phyloP scores from a whole-genome alignment of 78 protist genomes.

The Isochrysis galbana region DNA sequence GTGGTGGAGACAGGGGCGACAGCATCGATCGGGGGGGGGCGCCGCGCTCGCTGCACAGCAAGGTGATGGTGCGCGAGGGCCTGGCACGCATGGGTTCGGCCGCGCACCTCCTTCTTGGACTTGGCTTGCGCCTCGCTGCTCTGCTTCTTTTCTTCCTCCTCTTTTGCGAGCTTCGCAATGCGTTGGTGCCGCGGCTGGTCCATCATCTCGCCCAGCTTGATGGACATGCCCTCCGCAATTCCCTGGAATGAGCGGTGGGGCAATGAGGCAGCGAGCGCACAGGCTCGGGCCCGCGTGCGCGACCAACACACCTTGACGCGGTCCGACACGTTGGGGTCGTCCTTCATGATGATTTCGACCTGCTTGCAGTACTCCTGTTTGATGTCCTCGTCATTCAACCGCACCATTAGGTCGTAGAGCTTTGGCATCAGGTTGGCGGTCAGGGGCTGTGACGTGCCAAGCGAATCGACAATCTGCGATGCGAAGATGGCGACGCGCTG shows the following conservation, averaged over 20 bases:
- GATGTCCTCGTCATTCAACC: slow-evolving; percentile 23
- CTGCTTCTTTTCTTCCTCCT: neutral
- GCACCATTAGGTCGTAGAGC: neutral
- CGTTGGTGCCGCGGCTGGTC: slow-evolving; percentile 15
- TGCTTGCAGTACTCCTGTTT: neutral
- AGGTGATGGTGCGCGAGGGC: no score
- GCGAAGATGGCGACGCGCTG: no score
- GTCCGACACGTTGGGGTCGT: neutral
- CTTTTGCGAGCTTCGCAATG: neutral
- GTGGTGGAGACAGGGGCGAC: no score
- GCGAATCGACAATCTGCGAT: neutral
- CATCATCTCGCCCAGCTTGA: slow-evolving; percentile 9
- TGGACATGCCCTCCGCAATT: neutral
- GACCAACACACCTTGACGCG: neutral
- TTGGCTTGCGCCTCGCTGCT: no score
- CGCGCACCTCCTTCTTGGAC: no score
- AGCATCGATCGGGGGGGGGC: no score
- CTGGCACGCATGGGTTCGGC: no score
- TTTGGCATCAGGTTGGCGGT: neutral
- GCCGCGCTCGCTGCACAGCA: no score
- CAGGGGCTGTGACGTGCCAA: neutral
- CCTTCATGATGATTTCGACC: neutral
- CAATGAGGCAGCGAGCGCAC: no score
- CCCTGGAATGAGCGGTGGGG: no score
- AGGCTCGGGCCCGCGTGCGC: neutral